Base-by-base conservation (phyloP, 1,284 basidiomycete species). In the Agroathelia rolfsii region DNA sequence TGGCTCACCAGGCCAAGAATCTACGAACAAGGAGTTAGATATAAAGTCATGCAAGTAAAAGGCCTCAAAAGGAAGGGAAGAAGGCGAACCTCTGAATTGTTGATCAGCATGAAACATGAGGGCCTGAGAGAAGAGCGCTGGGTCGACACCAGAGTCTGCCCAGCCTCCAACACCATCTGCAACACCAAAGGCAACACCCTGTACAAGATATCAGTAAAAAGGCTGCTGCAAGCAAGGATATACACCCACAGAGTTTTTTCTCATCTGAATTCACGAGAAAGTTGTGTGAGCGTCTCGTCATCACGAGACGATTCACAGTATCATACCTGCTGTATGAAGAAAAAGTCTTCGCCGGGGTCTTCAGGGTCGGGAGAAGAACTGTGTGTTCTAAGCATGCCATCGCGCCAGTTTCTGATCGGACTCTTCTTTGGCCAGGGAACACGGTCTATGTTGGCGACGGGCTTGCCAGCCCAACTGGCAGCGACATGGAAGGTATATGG, bases 61-160 rank as follows among this genome's bases (percentile, higher is more conserved):
- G n/a, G n/a, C n/a, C n/a, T n/a, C n/a, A n/a, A n/a, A n/a, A n/a
- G n/a, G n/a, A n/a, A n/a, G n/a, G n/a, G n/a, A n/a, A n/a, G n/a
- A n/a, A n/a, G n/a, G n/a, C n/a, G n/a, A n/a, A n/a, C n/a, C 66
- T 39, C 69, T 67, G 5, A 76, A 71, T 48, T 76, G 76, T 35
- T 72, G 65, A 46, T 82, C 69, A 21, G 82, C 74, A 45, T 83
- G 76, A 48, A 79, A 85, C 64, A 76, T 73, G 18, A 79, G 52
- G 1, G 72, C 63, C 47, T 76, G 76, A 1, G 76, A 69, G 49
- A 77, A 81, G 22, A 88, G 61, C 6, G 81, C 78, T 3, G 88
- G 86, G 49, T 93, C 88, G 18, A 89, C 72, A 34, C 87, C 88
- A 1, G 76, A 76, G 43, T 85, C 68, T 21, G 63, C 61, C 77